These are phyloP conservation scores for Yamadazyma diddensiae DNA, from an alignment of 1,139 yeast species.

Conservation along the genomic window DNA sequence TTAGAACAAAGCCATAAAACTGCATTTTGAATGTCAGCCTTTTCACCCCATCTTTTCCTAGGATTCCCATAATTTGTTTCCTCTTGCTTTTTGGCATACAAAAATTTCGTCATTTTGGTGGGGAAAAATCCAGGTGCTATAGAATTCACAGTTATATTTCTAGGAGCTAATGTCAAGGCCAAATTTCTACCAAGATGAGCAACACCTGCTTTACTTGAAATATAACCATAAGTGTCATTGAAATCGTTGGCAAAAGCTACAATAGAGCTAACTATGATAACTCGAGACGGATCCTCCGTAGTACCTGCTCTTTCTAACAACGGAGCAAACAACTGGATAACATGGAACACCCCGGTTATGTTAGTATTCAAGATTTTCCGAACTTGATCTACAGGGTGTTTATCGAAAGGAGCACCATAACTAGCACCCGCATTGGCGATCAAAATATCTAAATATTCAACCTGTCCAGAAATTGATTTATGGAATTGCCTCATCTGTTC, in stretches of 20 bases:
- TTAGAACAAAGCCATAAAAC: conserved; percentile 56
- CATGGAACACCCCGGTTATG: conserved; percentile 63
- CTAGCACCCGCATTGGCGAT: conserved; percentile 81
- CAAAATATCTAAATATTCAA: conserved; percentile 54
- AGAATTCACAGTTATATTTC: conserved; percentile 60
- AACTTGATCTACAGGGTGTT: conserved; percentile 47
- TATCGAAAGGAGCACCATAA: conserved; percentile 67
- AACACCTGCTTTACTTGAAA: conserved; percentile 75
- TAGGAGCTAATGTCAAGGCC: conserved; percentile 60
- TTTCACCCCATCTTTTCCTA: conserved; percentile 58
- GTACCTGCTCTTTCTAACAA: conserved; percentile 54
- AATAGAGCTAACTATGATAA: conserved; percentile 64
- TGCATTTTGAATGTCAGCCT: conserved; percentile 57
- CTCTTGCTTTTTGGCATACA: conserved; percentile 53
- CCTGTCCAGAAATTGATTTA: conserved; percentile 35
- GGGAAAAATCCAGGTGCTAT: conserved; percentile 81
- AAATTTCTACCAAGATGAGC: conserved; percentile 64
- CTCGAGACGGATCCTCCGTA: conserved; percentile 58
- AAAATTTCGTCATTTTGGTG: conserved; percentile 68
- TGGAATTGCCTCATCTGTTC: conserved; percentile 47
- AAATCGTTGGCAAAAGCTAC: conserved; percentile 45
- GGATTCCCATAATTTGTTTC: conserved; percentile 53
- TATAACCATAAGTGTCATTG: conserved; percentile 61
- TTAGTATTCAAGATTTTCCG: conserved; percentile 47
- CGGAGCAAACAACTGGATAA: conserved; percentile 60